These are phyloP conservation scores for Nitzschia sp. DNA, from an alignment of 108 stramenopile genomes.

Conservation along the genomic window DNA sequence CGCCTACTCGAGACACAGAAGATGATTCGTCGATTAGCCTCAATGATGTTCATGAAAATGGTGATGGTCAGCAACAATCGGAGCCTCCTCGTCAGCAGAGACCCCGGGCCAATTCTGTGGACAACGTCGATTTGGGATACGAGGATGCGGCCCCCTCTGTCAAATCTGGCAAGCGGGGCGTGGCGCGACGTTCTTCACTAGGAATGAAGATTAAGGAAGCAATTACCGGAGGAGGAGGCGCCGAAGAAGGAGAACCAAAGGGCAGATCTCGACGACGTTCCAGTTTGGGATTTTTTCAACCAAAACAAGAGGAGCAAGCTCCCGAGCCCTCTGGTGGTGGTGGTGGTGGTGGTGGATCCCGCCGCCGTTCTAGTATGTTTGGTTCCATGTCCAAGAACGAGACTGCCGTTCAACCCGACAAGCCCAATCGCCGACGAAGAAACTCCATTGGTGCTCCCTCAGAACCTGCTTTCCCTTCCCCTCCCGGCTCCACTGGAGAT, in stretches of 20 bases:
- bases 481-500: neutral
- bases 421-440: conserved; percentile 5
- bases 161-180: neutral
- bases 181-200: conserved; percentile 2
- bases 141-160: conserved; percentile 16
- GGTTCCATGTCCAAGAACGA: conserved; percentile 3
- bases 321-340: neutral
- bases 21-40: neutral
- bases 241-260: neutral
- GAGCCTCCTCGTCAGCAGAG: too few relatives aligned
- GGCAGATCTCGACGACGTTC: neutral
- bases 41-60: conserved; percentile 6
- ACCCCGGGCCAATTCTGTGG: neutral
- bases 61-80: neutral
- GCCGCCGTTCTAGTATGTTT: neutral
- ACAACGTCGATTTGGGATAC: conserved; percentile 7
- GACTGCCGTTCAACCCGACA: neutral
- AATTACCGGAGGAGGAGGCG: neutral
- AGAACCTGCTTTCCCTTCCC: neutral
- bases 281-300: conserved; percentile 1
- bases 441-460: conserved; percentile 5
- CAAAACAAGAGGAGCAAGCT: too few relatives aligned
- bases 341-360: neutral
- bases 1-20: neutral
- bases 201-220: conserved; percentile 5